Percentiles rank a stretch among this genome's conserved stretches.
phyloP scores from a whole-genome alignment of 805 yeast species.

The Metschnikowia baotianmanensis region DNA sequence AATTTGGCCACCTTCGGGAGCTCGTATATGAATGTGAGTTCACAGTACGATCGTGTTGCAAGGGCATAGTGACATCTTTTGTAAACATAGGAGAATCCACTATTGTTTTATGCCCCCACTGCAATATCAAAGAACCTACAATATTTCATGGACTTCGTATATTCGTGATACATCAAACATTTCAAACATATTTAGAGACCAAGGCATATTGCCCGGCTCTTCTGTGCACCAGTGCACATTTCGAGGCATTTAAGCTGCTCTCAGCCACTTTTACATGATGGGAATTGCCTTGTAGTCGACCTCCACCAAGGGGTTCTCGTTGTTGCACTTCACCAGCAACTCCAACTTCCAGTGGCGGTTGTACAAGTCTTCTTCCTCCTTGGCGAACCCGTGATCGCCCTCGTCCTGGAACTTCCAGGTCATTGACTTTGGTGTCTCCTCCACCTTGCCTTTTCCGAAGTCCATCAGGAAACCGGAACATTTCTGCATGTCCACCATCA shows the following conservation, averaged over 20 bases:
- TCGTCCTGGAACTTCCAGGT: conserved; percentile 64
- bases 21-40: conserved; percentile 37
- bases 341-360: conserved; percentile 64
- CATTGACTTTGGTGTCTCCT: conserved; percentile 50
- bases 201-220: neutral
- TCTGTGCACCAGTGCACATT: neutral
- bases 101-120: neutral
- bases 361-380: conserved; percentile 42
- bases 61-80: conserved; percentile 1
- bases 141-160: conserved; percentile 1
- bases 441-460: conserved; percentile 46
- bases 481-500: conserved; percentile 61
- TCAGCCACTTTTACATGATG: conserved; percentile 3
- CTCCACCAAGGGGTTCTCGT: conserved; percentile 62
- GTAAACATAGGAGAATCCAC: neutral
- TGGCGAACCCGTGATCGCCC: conserved; percentile 52
- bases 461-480: conserved; percentile 58
- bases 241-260: neutral
- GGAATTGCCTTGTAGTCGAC: conserved; percentile 65
- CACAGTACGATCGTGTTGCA: conserved; percentile 37
- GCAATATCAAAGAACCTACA: neutral
- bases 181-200: neutral
- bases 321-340: conserved; percentile 63
- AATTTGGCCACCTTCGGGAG: conserved; percentile 37
- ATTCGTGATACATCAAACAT: conserved; percentile 8